Percentiles rank a stretch among this genome's conserved stretches.
These are phyloP conservation scores for Mycena vitilis DNA, from an alignment of 768 basidiomycete species.

Conservation along the genomic window DNA sequence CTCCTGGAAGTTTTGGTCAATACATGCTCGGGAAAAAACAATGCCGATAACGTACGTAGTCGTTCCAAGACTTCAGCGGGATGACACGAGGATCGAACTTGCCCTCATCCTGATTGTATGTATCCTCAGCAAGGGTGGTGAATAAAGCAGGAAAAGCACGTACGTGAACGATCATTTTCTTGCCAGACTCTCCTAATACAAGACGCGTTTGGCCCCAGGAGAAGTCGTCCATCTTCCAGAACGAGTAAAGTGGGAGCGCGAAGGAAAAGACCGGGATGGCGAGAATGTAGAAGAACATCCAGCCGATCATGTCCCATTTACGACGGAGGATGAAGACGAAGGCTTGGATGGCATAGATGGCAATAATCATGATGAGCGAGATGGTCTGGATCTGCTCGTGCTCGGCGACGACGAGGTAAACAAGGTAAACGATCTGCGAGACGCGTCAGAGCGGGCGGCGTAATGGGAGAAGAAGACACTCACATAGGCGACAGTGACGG, in stretches of 20 bases:
- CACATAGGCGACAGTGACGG: constrained; percentile 91
- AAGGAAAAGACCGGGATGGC: constrained; percentile 95
- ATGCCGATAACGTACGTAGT: constrained; percentile 72
- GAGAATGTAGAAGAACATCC: constrained; percentile 96
- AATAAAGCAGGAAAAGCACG: constrained; percentile 43
- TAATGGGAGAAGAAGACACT: constrained; percentile 47
- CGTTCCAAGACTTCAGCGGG: constrained; percentile 96
- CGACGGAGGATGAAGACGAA: constrained; percentile 91
- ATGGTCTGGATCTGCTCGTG: constrained; percentile 78
- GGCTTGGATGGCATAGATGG: constrained; percentile 94
- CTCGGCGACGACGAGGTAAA: constrained; percentile 80
- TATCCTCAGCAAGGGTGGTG: constrained; percentile 16
- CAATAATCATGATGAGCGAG: constrained; percentile 92
- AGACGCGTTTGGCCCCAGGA: constrained; percentile 95
- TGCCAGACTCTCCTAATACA: constrained; percentile 93
- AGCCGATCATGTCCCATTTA: constrained; percentile 99
- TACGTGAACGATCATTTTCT: constrained; percentile 95
- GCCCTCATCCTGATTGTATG: constrained; percentile 90
- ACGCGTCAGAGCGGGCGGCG: constrained; percentile 30
- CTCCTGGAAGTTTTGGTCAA: constrained; percentile 60
- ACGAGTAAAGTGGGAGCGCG: constrained; percentile 92
- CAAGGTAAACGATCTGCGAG: constrained; percentile 83
- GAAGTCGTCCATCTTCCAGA: constrained; percentile 99
- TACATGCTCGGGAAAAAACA: background rate
- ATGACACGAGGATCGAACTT: constrained; percentile 95